Conservation (phyloP, 257 asterid genomes). For the Salvia splendens region DNA sequence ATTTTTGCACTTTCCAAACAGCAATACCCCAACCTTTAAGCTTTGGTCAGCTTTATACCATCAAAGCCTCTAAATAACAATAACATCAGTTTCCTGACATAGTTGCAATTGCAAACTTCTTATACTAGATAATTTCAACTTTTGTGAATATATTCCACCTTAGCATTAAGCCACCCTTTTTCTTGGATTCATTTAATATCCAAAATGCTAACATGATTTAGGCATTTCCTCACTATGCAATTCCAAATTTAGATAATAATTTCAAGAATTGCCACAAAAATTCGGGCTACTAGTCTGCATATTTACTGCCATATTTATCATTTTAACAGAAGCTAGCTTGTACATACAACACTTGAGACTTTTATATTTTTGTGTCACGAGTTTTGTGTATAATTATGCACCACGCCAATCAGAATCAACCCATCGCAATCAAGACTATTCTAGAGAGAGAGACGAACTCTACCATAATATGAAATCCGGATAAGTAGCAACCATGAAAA, state of each 20-base stretch:
- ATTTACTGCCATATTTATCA: background rate
- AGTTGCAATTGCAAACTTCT: background rate
- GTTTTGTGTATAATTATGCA: background rate
- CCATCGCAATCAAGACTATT: constrained; percentile 18
- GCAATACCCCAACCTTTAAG: background rate
- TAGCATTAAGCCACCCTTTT: background rate
- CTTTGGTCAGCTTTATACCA: background rate
- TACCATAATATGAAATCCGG: constrained; percentile 17
- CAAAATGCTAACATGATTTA: background rate
- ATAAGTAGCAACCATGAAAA: background rate
- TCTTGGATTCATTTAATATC: background rate
- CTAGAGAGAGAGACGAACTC: constrained; percentile 9
- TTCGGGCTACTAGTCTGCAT: background rate
- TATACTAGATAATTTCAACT: too few species aligned
- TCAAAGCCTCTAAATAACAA: background rate
- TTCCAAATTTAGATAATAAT: background rate
- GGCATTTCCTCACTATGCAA: background rate
- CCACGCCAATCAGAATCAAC: background rate
- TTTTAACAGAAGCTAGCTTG: constrained; percentile 12
- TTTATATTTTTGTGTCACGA: background rate
- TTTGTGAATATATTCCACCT: background rate
- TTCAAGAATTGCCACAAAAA: background rate
- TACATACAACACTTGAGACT: background rate
- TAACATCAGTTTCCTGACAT: background rate
- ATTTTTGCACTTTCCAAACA: constrained; percentile 37